Conservation (phyloP, 129 eudicot species). For the Centaurea solstitialis region DNA sequence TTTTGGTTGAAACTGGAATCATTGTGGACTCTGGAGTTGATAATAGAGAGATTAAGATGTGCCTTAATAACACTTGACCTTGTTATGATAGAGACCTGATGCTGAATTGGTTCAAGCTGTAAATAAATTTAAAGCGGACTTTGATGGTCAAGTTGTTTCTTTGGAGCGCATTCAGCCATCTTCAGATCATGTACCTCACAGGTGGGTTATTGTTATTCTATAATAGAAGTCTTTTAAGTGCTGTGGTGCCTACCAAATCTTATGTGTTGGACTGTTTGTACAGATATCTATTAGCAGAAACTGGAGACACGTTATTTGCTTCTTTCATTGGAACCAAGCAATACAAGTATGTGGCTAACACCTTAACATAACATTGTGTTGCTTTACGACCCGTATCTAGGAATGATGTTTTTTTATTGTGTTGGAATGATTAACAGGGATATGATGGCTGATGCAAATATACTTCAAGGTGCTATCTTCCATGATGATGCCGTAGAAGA, state of each 20-base stretch:
- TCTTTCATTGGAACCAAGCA: conserved; percentile 96
- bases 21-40: neutral
- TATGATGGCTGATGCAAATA: conserved; percentile 96
- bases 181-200: conserved; percentile 97
- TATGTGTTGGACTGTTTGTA: conserved; percentile 6
- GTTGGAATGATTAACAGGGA: conserved; percentile 58
- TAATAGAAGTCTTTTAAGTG: neutral
- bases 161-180: conserved; percentile 97
- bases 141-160: conserved; percentile 87
- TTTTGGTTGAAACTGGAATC: neutral
- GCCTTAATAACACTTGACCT: neutral
- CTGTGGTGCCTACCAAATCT: neutral
- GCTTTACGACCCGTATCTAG: neutral
- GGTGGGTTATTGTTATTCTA: conserved; percentile 37
- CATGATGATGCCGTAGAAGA: conserved; percentile 71
- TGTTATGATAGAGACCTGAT: conserved; percentile 74
- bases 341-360: conserved; percentile 72
- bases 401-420: neutral
- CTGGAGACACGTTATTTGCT: conserved; percentile 94
- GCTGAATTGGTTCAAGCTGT: conserved; percentile 83
- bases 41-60: conserved; percentile 1
- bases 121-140: conserved; percentile 91
- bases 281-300: conserved; percentile 93
- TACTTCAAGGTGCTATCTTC: conserved; percentile 98
- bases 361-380: neutral